Percentiles rank a stretch among this genome's conserved stretches.
phyloP scores from a whole-genome alignment of 805 yeast species.

The Kodamaea nitidulidarum region DNA sequence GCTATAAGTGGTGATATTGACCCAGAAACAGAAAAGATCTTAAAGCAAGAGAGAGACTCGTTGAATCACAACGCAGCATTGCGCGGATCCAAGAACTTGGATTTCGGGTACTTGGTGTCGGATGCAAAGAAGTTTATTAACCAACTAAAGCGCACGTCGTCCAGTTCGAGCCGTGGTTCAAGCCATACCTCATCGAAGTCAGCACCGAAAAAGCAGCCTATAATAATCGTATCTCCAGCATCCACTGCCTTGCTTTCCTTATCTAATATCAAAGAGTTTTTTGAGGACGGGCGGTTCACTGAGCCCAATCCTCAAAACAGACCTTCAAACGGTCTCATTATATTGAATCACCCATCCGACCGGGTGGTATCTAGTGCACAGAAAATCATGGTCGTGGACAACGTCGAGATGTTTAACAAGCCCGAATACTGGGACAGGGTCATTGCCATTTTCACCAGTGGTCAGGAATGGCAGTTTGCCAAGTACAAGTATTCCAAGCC shows the following conservation, averaged over 20 bases:
- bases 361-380: slow-evolving; percentile 49
- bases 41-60: slow-evolving; percentile 46
- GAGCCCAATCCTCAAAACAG: slow-evolving; percentile 44
- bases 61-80: slow-evolving; percentile 58
- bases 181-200: background rate
- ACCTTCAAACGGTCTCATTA: slow-evolving; percentile 38
- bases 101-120: slow-evolving; percentile 63
- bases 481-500: slow-evolving; percentile 83
- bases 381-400: slow-evolving; percentile 78
- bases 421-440: slow-evolving; percentile 99
- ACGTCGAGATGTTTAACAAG: slow-evolving; percentile 75
- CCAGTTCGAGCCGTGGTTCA: slow-evolving; percentile 58
- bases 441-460: slow-evolving; percentile 92
- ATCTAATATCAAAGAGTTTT: slow-evolving; percentile 38
- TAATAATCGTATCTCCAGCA: slow-evolving; percentile 42
- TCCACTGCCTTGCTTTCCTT: slow-evolving; percentile 40
- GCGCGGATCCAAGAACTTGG: slow-evolving; percentile 63
- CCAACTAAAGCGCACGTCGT: slow-evolving; percentile 52
- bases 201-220: slow-evolving; percentile 36
- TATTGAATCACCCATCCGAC: slow-evolving; percentile 53
- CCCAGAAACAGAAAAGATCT: slow-evolving; percentile 47
- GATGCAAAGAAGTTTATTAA: slow-evolving; percentile 60
- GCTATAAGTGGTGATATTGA: slow-evolving; percentile 23
- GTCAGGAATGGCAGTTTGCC: slow-evolving; percentile 96
- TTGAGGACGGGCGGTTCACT: slow-evolving; percentile 67